These are phyloP conservation scores for Floccularia luteovirens DNA, from an alignment of 768 basidiomycete genomes.

Conservation along the genomic window DNA sequence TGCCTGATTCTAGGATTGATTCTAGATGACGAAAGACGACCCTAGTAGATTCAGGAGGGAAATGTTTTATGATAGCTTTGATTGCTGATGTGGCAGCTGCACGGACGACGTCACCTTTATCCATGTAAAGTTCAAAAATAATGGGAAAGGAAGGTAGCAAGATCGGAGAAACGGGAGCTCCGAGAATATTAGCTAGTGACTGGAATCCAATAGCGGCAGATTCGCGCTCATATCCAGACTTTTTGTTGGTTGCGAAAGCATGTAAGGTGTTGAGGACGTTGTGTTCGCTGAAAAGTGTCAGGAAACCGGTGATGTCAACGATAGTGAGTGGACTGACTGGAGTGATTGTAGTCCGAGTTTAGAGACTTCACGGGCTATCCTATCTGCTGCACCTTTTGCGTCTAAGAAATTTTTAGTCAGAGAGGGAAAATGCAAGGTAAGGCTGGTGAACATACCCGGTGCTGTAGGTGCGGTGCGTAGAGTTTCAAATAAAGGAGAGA, in stretches of 20 bases:
- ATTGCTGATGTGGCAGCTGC: slow-evolving; percentile 71
- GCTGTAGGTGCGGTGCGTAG: slow-evolving; percentile 54
- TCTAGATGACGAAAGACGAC: slow-evolving; percentile 64
- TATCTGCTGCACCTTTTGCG: slow-evolving; percentile 80
- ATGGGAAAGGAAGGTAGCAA: slow-evolving; percentile 71
- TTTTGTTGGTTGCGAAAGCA: slow-evolving; percentile 70
- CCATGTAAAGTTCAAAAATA: slow-evolving; percentile 81
- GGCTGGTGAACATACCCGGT: slow-evolving; percentile 32
- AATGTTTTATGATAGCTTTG: slow-evolving; percentile 77
- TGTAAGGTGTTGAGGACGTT: slow-evolving; percentile 60
- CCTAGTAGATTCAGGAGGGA: slow-evolving; percentile 76
- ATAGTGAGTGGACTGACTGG: slow-evolving; percentile 29
- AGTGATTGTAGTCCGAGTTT: slow-evolving; percentile 58
- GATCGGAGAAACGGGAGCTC: slow-evolving; percentile 62
- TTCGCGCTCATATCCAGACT: slow-evolving; percentile 85
- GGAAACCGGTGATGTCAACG: not conserved
- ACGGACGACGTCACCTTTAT: slow-evolving; percentile 91
- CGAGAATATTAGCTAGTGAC: slow-evolving; percentile 63
- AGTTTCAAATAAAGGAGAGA: slow-evolving; percentile 41
- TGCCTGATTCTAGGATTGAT: slow-evolving; percentile 71
- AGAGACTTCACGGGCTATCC: slow-evolving; percentile 63
- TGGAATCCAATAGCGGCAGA: slow-evolving; percentile 78
- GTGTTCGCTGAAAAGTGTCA: slow-evolving; percentile 37
- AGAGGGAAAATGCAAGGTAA: slow-evolving; percentile 4
- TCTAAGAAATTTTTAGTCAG: slow-evolving; percentile 33